Percentiles rank a stretch among this genome's conserved stretches.
phyloP scores from a whole-genome alignment of 495 filamentous ascomycete species.

The Monascus purpureus region DNA sequence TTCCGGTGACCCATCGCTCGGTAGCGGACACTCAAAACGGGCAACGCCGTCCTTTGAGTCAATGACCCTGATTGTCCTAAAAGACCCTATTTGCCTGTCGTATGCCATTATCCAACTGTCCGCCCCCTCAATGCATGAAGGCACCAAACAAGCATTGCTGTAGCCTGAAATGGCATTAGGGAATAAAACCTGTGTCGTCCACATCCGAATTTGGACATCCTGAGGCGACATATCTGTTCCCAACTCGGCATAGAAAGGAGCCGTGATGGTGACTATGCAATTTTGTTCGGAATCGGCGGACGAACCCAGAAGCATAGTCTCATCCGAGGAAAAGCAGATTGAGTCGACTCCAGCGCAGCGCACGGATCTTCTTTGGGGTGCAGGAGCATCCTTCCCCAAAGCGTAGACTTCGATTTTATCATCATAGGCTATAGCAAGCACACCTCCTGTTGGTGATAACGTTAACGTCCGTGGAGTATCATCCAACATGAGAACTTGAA shows the following conservation, averaged over 20 bases:
- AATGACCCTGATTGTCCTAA: constrained; percentile 61
- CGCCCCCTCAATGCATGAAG: constrained; percentile 55
- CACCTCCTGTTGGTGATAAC: constrained; percentile 65
- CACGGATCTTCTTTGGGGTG: constrained; percentile 61
- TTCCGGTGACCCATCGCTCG: constrained; percentile 18
- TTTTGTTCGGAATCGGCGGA: constrained; percentile 47
- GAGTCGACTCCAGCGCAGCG: constrained; percentile 70
- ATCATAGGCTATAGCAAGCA: constrained; percentile 76
- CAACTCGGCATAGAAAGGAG: constrained; percentile 55
- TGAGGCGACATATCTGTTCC: constrained; percentile 33
- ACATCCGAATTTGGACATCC: constrained; percentile 61
- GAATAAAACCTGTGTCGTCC: constrained; percentile 83
- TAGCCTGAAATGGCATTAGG: constrained; percentile 63
- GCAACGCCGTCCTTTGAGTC: constrained; percentile 62
- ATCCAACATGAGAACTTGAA: constrained; percentile 58
- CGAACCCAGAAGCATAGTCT: constrained; percentile 72
- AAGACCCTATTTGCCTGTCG: constrained; percentile 60
- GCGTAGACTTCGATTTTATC: constrained; percentile 79
- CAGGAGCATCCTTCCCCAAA: constrained; percentile 44
- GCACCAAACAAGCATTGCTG: constrained; percentile 61
- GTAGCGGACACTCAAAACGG: constrained; percentile 62
- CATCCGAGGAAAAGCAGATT: constrained; percentile 70
- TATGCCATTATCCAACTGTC: constrained; percentile 70
- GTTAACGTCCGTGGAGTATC: constrained; percentile 63
- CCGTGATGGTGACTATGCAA: constrained; percentile 64